phyloP scores from a whole-genome alignment of 257 asterid genomes.

The Solanum pennellii region DNA sequence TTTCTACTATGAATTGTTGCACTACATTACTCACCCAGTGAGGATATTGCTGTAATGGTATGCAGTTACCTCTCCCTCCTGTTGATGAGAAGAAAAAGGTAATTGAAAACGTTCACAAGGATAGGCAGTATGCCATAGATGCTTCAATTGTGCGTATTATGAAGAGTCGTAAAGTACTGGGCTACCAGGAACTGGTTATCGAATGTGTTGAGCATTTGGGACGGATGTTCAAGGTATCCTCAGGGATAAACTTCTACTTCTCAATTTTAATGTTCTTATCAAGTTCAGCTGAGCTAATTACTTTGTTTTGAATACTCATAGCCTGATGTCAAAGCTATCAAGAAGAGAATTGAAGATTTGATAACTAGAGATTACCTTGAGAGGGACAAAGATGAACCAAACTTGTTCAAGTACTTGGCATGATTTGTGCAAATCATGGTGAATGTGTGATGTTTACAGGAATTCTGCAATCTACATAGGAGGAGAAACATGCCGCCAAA shows the following conservation, averaged over 20 bases:
- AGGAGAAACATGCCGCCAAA: not conserved
- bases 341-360: conserved; percentile 93
- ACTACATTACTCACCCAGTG: not conserved
- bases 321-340: conserved; percentile 98
- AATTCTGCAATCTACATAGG: not conserved
- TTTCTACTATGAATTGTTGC: not conserved
- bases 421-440: conserved; percentile 15
- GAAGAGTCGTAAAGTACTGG: conserved; percentile 92
- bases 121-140: conserved; percentile 88
- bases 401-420: conserved; percentile 90
- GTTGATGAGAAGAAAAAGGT: conserved; percentile 97
- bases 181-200: conserved; percentile 87
- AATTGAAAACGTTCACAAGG: conserved; percentile 95
- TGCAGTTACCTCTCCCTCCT: conserved; percentile 94
- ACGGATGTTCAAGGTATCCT: conserved; percentile 84
- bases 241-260: not conserved
- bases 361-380: conserved; percentile 89
- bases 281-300: not conserved
- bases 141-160: conserved; percentile 98
- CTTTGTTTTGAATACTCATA: conserved; percentile 5
- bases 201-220: conserved; percentile 95
- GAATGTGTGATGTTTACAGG: not conserved
- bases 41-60: not conserved
- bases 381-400: conserved; percentile 88
- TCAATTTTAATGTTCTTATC: not conserved